These are phyloP conservation scores for Pleurotus sapidus DNA, from an alignment of 768 basidiomycete genomes.

Conservation along the genomic window DNA sequence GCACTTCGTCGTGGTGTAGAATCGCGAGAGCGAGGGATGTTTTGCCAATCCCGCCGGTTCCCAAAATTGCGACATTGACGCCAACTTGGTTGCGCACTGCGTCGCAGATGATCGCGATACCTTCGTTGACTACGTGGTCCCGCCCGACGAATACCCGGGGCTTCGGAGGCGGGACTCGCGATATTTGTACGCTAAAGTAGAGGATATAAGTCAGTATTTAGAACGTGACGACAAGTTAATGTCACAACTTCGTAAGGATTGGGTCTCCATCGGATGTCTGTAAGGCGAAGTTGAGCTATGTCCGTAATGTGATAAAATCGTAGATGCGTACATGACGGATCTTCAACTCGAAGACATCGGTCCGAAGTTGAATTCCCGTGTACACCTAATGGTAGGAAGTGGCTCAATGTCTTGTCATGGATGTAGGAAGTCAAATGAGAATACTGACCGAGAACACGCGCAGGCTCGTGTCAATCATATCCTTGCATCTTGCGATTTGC, in stretches of 20 bases:
- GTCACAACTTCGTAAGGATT: slow-evolving; percentile 1
- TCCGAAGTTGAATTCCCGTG: slow-evolving; percentile 3
- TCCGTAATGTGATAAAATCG: background rate
- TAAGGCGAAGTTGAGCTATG: background rate
- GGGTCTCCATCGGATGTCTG: slow-evolving; percentile 5
- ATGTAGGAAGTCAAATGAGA: background rate
- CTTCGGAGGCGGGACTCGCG: slow-evolving; percentile 13
- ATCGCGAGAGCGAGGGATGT: slow-evolving; percentile 32
- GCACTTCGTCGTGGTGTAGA: slow-evolving; percentile 19
- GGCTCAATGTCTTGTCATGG: background rate
- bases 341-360: slow-evolving; percentile 2
- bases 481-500: slow-evolving; percentile 6
- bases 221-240: background rate
- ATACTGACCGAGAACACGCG: slow-evolving; percentile 4
- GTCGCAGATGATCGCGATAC: slow-evolving; percentile 9
- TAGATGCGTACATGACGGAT: background rate
- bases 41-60: slow-evolving; percentile 37
- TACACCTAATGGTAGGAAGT: background rate
- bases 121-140: slow-evolving; percentile 13
- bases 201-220: background rate
- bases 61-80: slow-evolving; percentile 19
- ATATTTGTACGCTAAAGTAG: slow-evolving; percentile 5
- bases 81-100: background rate
- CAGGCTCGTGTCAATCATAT: slow-evolving; percentile 8
- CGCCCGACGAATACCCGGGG: slow-evolving; percentile 19